Evolutionary conservation across 495 filamentous ascomycete genomes (phyloP), one percentile per base, ranked within the genome.

Genomic region (Aspergillus diversus): DNA sequence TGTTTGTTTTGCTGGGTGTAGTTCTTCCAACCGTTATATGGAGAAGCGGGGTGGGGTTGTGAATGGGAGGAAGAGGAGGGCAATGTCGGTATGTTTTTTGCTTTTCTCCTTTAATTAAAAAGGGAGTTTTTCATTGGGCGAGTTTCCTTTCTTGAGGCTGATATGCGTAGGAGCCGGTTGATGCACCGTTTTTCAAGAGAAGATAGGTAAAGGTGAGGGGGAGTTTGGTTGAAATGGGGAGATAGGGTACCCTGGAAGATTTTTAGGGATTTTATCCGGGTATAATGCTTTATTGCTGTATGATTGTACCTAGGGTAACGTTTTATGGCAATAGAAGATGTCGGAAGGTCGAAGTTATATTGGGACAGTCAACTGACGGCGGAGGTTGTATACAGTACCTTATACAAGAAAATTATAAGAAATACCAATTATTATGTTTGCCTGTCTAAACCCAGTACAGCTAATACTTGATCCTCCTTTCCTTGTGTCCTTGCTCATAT

Each of bases 51-150:
- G n/a, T 27, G 21, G 21, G 21, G 21, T 27, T 27, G 21, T 27
- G 21, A 31, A 15, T 33, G 60, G 54, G 7, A 66, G 66, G 63
- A 77, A 75, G 54, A 60, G 71, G 21, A 67, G 72, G 43, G 68
- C 73, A 51, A 59, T 66, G 27, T 74, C 69, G 32, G 74, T 75
- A 69, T 63, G 69, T 27, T 63, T 2, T 56, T 17, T 7, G 7
- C 12, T 17, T 15, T 17, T 13, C 35, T 7, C 21, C 2, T 27
- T 27, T 27, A 27, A 27, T 27, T 27, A 2, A 27, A 27, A 27
- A 27, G 1, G 21, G 21, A 27, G 21, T 27, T 27, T 27, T 1
- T 27, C 21, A 27, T 27, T 27, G 21, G 21, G 21, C 21, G 21
- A 27, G 27, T 61, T 53, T 31, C 9, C 5, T 33, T 35, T 49